Percentiles rank a stretch among this genome's conserved stretches.
These are phyloP conservation scores for Russula virescens DNA, from an alignment of 768 basidiomycete genomes.

Conservation along the genomic window DNA sequence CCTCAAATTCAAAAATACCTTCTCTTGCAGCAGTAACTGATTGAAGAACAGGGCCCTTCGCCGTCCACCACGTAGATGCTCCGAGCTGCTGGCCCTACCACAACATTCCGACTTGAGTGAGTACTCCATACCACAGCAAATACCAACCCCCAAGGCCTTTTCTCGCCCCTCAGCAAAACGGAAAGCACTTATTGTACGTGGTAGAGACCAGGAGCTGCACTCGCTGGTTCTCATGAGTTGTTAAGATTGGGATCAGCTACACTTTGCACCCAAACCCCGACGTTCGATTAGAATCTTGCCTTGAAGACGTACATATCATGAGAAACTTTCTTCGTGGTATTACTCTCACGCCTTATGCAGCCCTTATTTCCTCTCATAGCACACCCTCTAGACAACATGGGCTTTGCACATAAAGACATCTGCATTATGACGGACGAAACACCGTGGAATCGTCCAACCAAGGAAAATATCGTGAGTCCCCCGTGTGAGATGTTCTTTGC, in stretches of 20 bases:
- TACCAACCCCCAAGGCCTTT: not conserved
- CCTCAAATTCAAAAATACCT: too few species aligned
- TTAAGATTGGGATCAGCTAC: constrained; percentile 9
- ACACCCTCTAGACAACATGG: not conserved
- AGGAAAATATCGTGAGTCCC: constrained; percentile 3
- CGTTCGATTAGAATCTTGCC: not conserved
- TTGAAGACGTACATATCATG: not conserved
- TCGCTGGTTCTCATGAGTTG: not conserved
- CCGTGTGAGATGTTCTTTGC: not conserved
- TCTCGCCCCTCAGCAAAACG: not conserved
- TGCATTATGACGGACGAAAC: not conserved
- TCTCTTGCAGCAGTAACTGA: not conserved
- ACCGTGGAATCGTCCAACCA: not conserved
- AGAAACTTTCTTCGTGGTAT: constrained; percentile 1
- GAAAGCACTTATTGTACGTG: not conserved
- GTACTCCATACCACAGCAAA: not conserved
- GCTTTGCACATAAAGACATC: not conserved
- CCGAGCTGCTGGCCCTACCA: not conserved
- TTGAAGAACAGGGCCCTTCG: not conserved
- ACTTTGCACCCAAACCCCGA: not conserved
- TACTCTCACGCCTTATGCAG: too few species aligned
- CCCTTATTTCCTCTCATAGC: not conserved
- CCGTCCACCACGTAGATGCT: not conserved
- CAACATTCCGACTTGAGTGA: not conserved
- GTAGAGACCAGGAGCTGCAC: too few species aligned